phyloP scores from a whole-genome alignment of 177 flowering plant species.

The Telopea speciosissima region DNA sequence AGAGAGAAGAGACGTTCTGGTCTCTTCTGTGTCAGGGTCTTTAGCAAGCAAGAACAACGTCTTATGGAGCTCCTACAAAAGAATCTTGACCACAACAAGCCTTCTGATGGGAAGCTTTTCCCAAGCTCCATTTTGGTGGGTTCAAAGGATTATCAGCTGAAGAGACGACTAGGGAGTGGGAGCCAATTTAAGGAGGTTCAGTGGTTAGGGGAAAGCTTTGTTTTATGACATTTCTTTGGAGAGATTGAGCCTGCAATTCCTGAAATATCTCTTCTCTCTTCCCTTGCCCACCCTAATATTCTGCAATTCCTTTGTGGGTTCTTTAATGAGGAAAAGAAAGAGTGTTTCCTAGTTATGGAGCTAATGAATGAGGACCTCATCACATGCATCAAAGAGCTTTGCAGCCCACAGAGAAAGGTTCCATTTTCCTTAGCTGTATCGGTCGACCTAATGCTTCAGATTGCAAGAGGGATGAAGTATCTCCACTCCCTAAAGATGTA shows the following conservation, averaged over 20 bases:
- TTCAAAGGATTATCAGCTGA: constrained; percentile 63
- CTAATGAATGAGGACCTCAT: constrained; percentile 60
- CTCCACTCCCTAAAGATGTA: constrained; percentile 58
- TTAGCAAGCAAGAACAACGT: constrained; percentile 44
- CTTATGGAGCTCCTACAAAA: constrained; percentile 45
- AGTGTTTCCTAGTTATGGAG: constrained; percentile 68
- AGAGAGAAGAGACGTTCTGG: constrained; percentile 35
- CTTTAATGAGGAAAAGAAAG: constrained; percentile 70
- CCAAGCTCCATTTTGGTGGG: constrained; percentile 54
- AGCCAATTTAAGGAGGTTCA: constrained; percentile 73
- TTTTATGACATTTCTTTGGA: constrained; percentile 49
- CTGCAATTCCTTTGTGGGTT: constrained; percentile 57
- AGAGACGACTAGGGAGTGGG: constrained; percentile 58
- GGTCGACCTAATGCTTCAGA: constrained; percentile 77
- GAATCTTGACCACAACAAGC: constrained; percentile 35
- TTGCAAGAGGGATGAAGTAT: constrained; percentile 94
- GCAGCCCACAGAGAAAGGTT: constrained; percentile 32
- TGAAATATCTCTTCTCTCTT: constrained; percentile 43
- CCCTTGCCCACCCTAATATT: constrained; percentile 66
- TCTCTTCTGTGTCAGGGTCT: constrained; percentile 7
- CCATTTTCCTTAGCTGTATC: constrained; percentile 62
- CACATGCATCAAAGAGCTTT: constrained; percentile 49
- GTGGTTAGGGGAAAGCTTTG: constrained; percentile 82
- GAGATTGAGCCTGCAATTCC: constrained; percentile 34
- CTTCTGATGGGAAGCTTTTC: constrained; percentile 32